Evolutionary conservation across 2,329 filamentous ascomycete species (phyloP).

Genomic region (Talaromyces sp.): DNA sequence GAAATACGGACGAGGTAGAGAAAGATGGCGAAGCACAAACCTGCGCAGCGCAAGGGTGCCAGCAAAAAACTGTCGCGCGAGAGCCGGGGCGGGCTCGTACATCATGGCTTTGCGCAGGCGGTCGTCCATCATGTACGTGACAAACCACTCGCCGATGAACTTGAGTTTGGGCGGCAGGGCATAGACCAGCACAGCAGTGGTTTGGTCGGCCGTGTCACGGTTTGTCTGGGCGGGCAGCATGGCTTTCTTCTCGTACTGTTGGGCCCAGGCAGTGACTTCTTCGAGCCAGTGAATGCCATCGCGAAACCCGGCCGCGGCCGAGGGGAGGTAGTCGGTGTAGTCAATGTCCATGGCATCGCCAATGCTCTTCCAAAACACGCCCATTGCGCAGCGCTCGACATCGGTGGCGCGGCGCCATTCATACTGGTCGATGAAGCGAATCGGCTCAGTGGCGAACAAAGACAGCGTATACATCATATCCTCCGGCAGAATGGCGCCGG

Average conservation of each 20-base stretch:
- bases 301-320: slow-evolving; percentile 34
- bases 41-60: slow-evolving; percentile 48
- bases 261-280: slow-evolving; percentile 46
- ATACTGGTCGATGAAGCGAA: slow-evolving; percentile 56
- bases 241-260: slow-evolving; percentile 51
- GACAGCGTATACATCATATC: slow-evolving; percentile 62
- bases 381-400: slow-evolving; percentile 62
- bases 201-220: slow-evolving; percentile 50
- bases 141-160: slow-evolving; percentile 44
- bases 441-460: slow-evolving; percentile 61
- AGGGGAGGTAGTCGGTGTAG: slow-evolving; percentile 23
- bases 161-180: slow-evolving; percentile 45
- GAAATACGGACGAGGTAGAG: slow-evolving; percentile 51
- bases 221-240: slow-evolving; percentile 53
- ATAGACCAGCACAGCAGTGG: slow-evolving; percentile 56
- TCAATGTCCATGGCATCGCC: slow-evolving; percentile 65
- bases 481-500: slow-evolving; percentile 54
- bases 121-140: slow-evolving; percentile 59
- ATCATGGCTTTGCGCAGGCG: slow-evolving; percentile 59
- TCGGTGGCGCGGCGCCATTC: slow-evolving; percentile 66
- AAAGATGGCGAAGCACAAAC: slow-evolving; percentile 52
- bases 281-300: slow-evolving; percentile 51
- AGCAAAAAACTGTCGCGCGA: slow-evolving; percentile 37
- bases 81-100: slow-evolving; percentile 40
- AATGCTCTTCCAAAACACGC: slow-evolving; percentile 64